Conservation (phyloP, 2,329 filamentous ascomycete genomes). For the Paecilomyces sp. region DNA sequence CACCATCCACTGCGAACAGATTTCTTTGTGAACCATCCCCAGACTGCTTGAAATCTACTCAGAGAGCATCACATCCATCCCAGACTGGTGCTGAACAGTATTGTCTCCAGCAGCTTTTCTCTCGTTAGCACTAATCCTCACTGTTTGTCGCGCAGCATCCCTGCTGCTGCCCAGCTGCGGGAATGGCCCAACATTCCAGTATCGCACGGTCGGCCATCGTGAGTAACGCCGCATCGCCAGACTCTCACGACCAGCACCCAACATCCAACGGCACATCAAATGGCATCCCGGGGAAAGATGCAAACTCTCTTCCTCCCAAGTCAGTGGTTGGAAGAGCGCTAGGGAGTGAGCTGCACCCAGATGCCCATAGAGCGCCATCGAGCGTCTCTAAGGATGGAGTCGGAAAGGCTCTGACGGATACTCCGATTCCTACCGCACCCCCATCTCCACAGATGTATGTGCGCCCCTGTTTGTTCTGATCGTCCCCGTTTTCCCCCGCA, state of each 20-base stretch:
- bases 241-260: conserved; percentile 10
- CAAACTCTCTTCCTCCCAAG: conserved; percentile 29
- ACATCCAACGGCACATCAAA: conserved; percentile 6
- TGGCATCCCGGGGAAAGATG: conserved; percentile 17
- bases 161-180: conserved; percentile 7
- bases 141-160: conserved; percentile 8
- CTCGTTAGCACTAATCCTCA: not conserved
- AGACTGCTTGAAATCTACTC: not conserved
- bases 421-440: conserved; percentile 55
- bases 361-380: conserved; percentile 25
- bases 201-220: conserved; percentile 47
- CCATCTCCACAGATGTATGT: conserved; percentile 56
- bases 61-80: not conserved
- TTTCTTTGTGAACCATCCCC: not conserved
- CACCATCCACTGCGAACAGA: not conserved
- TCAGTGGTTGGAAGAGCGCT: conserved; percentile 36
- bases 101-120: not conserved
- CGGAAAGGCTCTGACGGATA: conserved; percentile 53
- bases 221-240: conserved; percentile 25
- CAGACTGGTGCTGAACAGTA: not conserved
- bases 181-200: conserved; percentile 41
- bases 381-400: conserved; percentile 38
- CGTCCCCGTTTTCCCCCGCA: not conserved
- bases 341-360: conserved; percentile 33
- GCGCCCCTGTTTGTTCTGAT: conserved; percentile 11